Base-by-base conservation (phyloP, 2,329 filamentous ascomycete species). In the Ilyonectria robusta region DNA sequence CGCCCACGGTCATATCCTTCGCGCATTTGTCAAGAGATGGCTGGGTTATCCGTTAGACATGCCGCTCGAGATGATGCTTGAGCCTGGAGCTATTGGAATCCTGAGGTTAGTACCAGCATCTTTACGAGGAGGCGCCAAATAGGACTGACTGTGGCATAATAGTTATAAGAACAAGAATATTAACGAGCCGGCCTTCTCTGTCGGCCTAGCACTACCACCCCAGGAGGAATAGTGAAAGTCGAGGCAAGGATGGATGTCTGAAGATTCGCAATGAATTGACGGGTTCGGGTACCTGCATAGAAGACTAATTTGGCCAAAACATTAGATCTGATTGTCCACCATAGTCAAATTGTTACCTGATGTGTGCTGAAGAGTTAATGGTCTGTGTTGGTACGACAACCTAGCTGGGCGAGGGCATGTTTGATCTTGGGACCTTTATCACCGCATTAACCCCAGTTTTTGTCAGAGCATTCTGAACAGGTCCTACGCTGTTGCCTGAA, bases 21-120 rank as follows among this genome's bases (percentile, higher is more conserved):
- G 84, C 31, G 81, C 79, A 4, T 85, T 86, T 65, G 79, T 81
- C 3, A 85, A 84, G 73, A 74, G 84, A 9, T 86, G 84, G 84
- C 66, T 86, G 51, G 76, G 77, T 4, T 81, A 81, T 66, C 73
- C 80, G 1, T 68, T 85, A 67, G 81, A 80, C n/a, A 79, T 80
- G 44, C 75, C 77, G 6, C 67, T 85, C 23, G 71, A 78, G 11
- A 77, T 85, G 78, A 84, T 84, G 80, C 72, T 85, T 40, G 76
- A 80, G 51, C 83, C 83, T 4, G 83, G 83, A 3, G 82, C 78
- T 1, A 78, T 85, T 59, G 80, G 78, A 13, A 76, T 83, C 40
- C 69, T 84, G 51, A 67, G 65, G 65, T 67, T 42, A 15, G 56
- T 54, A 42, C n/a, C 15, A n/a, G n/a, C 15, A 8, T 42, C 15